Evolutionary conservation across 2,329 filamentous ascomycete genomes (phyloP).

Genomic region (Colletotrichum sp.): DNA sequence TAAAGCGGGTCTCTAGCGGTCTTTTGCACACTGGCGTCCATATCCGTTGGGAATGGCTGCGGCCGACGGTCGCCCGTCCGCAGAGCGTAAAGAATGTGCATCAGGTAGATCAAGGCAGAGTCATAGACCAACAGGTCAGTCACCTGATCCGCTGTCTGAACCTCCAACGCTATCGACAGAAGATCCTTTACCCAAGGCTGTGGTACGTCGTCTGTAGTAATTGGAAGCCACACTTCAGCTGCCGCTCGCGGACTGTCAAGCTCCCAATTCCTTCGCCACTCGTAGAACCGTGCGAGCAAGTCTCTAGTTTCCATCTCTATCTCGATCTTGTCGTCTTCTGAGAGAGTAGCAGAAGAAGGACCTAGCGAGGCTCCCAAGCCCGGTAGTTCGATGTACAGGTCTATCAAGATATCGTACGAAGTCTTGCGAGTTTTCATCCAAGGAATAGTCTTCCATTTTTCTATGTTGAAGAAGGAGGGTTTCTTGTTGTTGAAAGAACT

Average conservation of each 20-base stretch:
- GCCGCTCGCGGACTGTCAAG: not conserved
- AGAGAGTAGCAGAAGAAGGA: not conserved
- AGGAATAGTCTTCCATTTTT: constrained; percentile 1
- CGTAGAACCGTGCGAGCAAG: not conserved
- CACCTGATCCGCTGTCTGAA: not conserved
- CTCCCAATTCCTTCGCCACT: not conserved
- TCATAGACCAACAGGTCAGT: not conserved
- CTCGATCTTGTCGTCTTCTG: not conserved
- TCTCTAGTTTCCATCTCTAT: not conserved
- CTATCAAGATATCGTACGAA: not conserved
- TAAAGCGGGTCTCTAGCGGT: not conserved
- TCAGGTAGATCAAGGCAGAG: not conserved
- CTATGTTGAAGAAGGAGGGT: not conserved
- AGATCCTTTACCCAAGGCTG: not conserved
- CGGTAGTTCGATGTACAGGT: not conserved
- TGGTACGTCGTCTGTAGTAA: not conserved
- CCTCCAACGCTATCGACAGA: not conserved
- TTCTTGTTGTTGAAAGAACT: not conserved
- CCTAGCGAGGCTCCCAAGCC: not conserved
- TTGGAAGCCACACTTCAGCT: not conserved
- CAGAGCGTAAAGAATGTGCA: not conserved
- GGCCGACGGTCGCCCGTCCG: not conserved
- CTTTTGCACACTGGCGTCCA: not conserved
- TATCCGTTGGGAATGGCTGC: not conserved
- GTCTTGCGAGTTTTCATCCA: not conserved